These are phyloP conservation scores for Domatiomyces globalis DNA, from an alignment of 2,329 filamentous ascomycete species.

Conservation along the genomic window DNA sequence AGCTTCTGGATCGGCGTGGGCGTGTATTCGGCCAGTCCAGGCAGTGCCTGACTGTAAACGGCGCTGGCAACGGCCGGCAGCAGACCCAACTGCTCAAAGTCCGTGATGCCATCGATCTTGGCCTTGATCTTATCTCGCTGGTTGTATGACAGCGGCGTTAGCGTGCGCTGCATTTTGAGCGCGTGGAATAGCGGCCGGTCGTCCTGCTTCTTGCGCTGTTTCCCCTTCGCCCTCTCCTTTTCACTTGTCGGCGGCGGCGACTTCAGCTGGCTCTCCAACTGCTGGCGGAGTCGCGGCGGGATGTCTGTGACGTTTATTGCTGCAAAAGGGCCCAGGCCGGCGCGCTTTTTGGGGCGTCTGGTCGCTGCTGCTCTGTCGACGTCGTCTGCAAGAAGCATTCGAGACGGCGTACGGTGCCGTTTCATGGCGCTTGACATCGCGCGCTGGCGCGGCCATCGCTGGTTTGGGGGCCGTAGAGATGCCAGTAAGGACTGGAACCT, in stretches of 20 bases:
- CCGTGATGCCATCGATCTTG: slow-evolving; percentile 50
- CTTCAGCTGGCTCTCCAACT: background rate
- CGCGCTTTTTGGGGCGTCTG: slow-evolving; percentile 22
- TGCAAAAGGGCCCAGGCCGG: slow-evolving; percentile 41
- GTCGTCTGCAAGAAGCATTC: slow-evolving; percentile 38
- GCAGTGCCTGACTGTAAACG: slow-evolving; percentile 57
- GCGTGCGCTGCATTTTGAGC: slow-evolving; percentile 79
- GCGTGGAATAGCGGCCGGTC: slow-evolving; percentile 54
- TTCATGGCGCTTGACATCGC: slow-evolving; percentile 26
- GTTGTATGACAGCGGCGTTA: slow-evolving; percentile 64
- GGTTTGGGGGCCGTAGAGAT: slow-evolving; percentile 1
- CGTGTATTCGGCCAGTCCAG: slow-evolving; percentile 56
- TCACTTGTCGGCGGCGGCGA: background rate
- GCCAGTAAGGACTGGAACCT: slow-evolving; percentile 11
- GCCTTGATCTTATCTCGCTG: slow-evolving; percentile 49
- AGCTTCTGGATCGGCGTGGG: slow-evolving; percentile 84
- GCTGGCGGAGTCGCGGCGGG: slow-evolving; percentile 15
- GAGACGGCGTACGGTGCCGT: slow-evolving; percentile 32
- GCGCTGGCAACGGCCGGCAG: slow-evolving; percentile 58
- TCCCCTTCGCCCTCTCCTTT: slow-evolving; percentile 14
- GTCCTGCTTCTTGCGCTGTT: slow-evolving; percentile 28
- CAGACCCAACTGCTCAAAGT: slow-evolving; percentile 69
- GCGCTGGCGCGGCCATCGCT: slow-evolving; percentile 26
- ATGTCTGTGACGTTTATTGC: slow-evolving; percentile 44
- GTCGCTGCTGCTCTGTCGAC: slow-evolving; percentile 15